Percentiles rank a stretch among this genome's conserved stretches.
These are phyloP conservation scores for Evansstolkia leycettana DNA, from an alignment of 495 filamentous ascomycete species.

Conservation along the genomic window DNA sequence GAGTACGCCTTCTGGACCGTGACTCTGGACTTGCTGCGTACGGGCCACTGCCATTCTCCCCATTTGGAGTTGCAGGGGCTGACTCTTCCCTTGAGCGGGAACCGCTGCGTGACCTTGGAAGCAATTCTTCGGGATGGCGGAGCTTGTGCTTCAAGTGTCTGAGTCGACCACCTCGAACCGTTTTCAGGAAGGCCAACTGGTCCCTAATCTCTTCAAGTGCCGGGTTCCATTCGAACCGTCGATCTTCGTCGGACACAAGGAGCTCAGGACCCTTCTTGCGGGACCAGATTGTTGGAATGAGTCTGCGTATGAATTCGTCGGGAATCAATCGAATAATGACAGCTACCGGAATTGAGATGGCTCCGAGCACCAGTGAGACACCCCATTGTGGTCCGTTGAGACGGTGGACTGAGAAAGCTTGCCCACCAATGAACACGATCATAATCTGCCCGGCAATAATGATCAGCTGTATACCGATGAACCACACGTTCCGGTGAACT, in stretches of 20 bases:
- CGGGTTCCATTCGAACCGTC: slow-evolving; percentile 51
- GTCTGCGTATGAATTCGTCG: slow-evolving; percentile 45
- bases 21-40: slow-evolving; percentile 58
- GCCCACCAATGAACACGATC: slow-evolving; percentile 67
- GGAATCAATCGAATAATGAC: slow-evolving; percentile 64
- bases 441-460: slow-evolving; percentile 74
- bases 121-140: slow-evolving; percentile 63
- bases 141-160: slow-evolving; percentile 78
- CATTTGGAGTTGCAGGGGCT: slow-evolving; percentile 53
- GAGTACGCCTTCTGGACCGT: slow-evolving; percentile 52
- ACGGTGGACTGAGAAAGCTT: slow-evolving; percentile 50
- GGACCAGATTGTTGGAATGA: slow-evolving; percentile 41
- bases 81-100: slow-evolving; percentile 65
- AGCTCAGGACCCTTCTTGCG: slow-evolving; percentile 37
- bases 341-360: slow-evolving; percentile 58
- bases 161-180: slow-evolving; percentile 69
- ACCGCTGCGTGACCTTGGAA: slow-evolving; percentile 60
- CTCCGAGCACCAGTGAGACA: slow-evolving; percentile 58
- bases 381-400: slow-evolving; percentile 63
- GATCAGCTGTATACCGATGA: slow-evolving; percentile 66
- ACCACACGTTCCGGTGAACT: slow-evolving; percentile 66
- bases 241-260: slow-evolving; percentile 63
- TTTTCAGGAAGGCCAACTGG: slow-evolving; percentile 66
- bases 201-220: slow-evolving; percentile 59
- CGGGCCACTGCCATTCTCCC: slow-evolving; percentile 35